A percentile compares a stretch with the other conserved stretches of the same genome.
phyloP scores from a whole-genome alignment of 768 basidiomycete genomes.

The Pisolithus microcarpus region DNA sequence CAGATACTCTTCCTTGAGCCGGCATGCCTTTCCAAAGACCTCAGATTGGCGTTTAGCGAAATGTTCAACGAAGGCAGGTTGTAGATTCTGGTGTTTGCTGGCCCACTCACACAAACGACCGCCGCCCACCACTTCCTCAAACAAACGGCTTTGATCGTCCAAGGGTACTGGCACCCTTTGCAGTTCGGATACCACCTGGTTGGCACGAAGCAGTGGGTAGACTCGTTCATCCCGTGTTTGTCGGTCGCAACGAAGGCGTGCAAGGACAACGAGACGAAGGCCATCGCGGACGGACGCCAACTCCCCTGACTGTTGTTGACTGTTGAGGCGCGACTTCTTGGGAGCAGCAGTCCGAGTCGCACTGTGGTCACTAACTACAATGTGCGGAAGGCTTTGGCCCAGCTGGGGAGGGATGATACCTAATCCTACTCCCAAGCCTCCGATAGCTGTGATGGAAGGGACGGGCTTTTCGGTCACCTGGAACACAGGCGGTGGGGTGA shows the following conservation, averaged over 20 bases:
- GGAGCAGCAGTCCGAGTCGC: slow-evolving; percentile 6
- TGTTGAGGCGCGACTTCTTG: slow-evolving; percentile 1
- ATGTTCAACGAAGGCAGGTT: slow-evolving; percentile 45
- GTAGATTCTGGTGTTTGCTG: slow-evolving; percentile 33
- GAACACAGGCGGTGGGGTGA: slow-evolving; percentile 8
- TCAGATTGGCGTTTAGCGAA: slow-evolving; percentile 47
- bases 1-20: slow-evolving; percentile 60
- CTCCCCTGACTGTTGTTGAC: slow-evolving; percentile 10
- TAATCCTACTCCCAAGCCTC: slow-evolving; percentile 5
- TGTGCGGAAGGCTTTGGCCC: slow-evolving; percentile 12
- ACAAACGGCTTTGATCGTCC: slow-evolving; percentile 36
- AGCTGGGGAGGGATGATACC: slow-evolving; percentile 6
- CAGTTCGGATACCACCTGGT: slow-evolving; percentile 38
- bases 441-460: slow-evolving; percentile 8
- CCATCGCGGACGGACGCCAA: slow-evolving; percentile 48
- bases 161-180: slow-evolving; percentile 21
- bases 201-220: slow-evolving; percentile 55
- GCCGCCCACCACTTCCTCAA: slow-evolving; percentile 41
- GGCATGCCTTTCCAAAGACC: slow-evolving; percentile 47
- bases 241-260: slow-evolving; percentile 50
- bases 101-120: slow-evolving; percentile 29
- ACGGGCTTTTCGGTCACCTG: slow-evolving; percentile 11
- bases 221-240: slow-evolving; percentile 59
- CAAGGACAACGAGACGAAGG: slow-evolving; percentile 55
- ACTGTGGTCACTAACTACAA: slow-evolving; percentile 26